Base-by-base conservation (phyloP, 106 monocot genomes). In the Phalaenopsis equestris region DNA sequence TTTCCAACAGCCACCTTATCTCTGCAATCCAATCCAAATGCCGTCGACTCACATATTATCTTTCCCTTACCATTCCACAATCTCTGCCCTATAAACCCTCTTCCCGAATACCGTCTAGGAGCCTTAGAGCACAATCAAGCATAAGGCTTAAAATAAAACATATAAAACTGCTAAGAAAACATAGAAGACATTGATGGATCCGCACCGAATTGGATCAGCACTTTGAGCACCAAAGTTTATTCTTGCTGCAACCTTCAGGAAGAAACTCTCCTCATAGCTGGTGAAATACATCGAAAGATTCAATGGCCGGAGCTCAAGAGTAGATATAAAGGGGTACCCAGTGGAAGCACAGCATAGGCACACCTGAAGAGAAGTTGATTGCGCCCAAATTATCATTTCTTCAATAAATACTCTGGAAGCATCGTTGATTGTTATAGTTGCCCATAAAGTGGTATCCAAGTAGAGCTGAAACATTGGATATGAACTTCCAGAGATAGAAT, bases 301-400 rank as follows among this genome's bases (percentile, higher is more conserved):
- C 72, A 88, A 75, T 17, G 76, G 79, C 39, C 88, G 55, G 72
- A 88, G 64, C 79, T 88, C 88, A 77, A 88, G 82, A 19, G 88
- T 88, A 16, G 88, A 85, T 80, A 88, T 82, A 64, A 88, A 88
- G 49, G 79, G 81, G 45, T 67, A 82, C 47, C 88, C 79, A 9
- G 88, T 85, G 8, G 88, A 85, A 72, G 88, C 47, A 75, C 82
- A 85, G 4, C 82, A 85, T 41, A 88, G 68, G 77, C 88, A 88
- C 18, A 88, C 85, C 10, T 82, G 79, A 43, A 88, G 21, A 23
- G 76, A 85, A 49, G 52, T 2, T 77, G 85, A 79, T 5, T 85
- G 38, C 37, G 85, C 85, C 77, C 82, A 46, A 21, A 88, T 49
- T 73, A 88, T 82, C 85, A 88, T 82, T 55, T 88, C 88, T 52